These are phyloP conservation scores for Ogataea siamensis DNA, from an alignment of 805 yeast species.

Conservation along the genomic window DNA sequence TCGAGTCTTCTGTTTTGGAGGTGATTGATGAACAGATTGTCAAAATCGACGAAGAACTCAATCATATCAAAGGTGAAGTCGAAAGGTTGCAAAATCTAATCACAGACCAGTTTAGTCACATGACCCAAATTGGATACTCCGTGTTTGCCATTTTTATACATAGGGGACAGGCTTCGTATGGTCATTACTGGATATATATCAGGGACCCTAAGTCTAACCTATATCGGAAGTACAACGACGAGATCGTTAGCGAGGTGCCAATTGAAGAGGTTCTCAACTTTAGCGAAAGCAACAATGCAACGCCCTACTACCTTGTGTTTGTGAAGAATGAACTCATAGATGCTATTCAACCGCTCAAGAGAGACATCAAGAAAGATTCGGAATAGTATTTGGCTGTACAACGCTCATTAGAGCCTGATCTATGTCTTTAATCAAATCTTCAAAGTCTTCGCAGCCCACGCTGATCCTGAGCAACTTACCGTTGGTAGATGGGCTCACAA, in stretches of 20 bases:
- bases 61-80: conserved; percentile 38
- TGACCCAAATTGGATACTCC: conserved; percentile 68
- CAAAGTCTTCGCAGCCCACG: conserved; percentile 52
- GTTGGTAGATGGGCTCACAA: conserved; percentile 19
- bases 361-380: conserved; percentile 35
- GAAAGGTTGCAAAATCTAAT: conserved; percentile 47
- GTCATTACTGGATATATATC: conserved; percentile 96
- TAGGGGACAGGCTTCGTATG: conserved; percentile 92
- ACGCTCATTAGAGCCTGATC: conserved; percentile 37
- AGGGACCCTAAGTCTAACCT: conserved; percentile 64
- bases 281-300: conserved; percentile 72
- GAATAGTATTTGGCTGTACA: conserved; percentile 7
- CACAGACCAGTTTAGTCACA: conserved; percentile 57
- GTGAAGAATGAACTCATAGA: conserved; percentile 60
- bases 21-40: conserved; percentile 47
- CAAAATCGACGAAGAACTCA: conserved; percentile 46
- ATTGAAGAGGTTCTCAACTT: conserved; percentile 66
- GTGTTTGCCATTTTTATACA: conserved; percentile 92
- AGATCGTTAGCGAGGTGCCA: conserved; percentile 80
- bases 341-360: conserved; percentile 63
- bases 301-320: conserved; percentile 90
- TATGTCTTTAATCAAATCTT: conserved; percentile 49
- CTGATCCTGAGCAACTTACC: conserved; percentile 44
- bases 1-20: conserved; percentile 47
- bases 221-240: conserved; percentile 93